A percentile compares a stretch with the other conserved stretches of the same genome.
Conservation (phyloP, 345 rosid species). For the Clarkia xantiana region DNA sequence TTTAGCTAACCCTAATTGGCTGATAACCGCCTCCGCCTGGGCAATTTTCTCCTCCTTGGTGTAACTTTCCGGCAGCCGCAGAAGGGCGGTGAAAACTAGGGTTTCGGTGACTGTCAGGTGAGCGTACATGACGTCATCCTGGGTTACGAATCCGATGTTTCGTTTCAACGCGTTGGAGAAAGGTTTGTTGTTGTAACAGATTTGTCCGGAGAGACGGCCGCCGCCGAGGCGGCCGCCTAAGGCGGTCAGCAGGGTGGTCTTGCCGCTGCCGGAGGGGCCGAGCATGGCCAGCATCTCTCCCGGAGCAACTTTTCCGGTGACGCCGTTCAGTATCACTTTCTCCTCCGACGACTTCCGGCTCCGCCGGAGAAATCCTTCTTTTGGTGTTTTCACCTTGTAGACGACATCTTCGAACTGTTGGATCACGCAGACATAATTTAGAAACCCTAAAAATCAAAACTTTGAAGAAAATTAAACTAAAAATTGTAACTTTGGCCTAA, state of each 20-base stretch:
- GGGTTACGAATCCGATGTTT: constrained; percentile 39
- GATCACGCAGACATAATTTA: neutral
- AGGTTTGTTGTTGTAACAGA: constrained; percentile 27
- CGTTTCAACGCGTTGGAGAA: constrained; percentile 26
- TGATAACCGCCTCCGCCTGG: constrained; percentile 33
- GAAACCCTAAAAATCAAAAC: neutral
- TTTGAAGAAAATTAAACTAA: neutral
- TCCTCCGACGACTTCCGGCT: constrained; percentile 14
- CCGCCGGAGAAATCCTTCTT: neutral
- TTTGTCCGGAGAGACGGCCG: constrained; percentile 18
- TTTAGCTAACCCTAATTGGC: constrained; percentile 24
- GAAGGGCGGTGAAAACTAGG: constrained; percentile 37
- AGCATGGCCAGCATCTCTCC: constrained; percentile 44
- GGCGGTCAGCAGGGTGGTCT: constrained; percentile 40
- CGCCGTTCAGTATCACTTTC: constrained; percentile 31
- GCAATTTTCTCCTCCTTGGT: constrained; percentile 21
- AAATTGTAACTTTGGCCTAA: no score
- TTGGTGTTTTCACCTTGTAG: constrained; percentile 13
- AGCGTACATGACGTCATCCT: constrained; percentile 31
- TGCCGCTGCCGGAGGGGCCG: constrained; percentile 54
- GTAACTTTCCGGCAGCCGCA: constrained; percentile 22
- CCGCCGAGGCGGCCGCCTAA: constrained; percentile 24
- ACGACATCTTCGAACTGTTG: constrained; percentile 32
- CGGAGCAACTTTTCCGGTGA: constrained; percentile 23
- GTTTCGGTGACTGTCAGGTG: constrained; percentile 47